phyloP scores from a whole-genome alignment of 306 rosid species.

The Acmispon strigosus region DNA sequence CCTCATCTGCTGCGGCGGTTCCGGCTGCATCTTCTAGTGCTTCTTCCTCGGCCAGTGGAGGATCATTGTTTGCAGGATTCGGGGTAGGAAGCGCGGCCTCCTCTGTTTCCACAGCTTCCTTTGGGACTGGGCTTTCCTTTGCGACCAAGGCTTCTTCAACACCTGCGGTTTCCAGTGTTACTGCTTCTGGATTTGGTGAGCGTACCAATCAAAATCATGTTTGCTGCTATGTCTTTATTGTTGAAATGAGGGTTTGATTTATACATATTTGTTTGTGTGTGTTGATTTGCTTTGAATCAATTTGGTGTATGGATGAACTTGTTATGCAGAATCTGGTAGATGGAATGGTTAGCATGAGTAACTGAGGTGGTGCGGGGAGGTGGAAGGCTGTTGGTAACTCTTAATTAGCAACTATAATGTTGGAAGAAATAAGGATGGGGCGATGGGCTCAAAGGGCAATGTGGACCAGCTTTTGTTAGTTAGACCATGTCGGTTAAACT shows the following conservation, averaged over 20 bases:
- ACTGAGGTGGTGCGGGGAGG: background rate
- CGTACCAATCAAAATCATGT: background rate
- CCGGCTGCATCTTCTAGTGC: slow-evolving; percentile 28
- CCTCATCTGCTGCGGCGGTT: background rate
- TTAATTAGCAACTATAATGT: background rate
- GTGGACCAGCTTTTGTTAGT: background rate
- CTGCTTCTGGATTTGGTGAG: slow-evolving; percentile 49
- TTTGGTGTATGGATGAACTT: background rate
- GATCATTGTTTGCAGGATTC: slow-evolving; percentile 38
- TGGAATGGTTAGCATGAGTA: background rate
- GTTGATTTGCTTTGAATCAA: background rate
- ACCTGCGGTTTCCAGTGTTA: slow-evolving; percentile 33
- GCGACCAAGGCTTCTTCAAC: slow-evolving; percentile 44
- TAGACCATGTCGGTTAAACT: background rate
- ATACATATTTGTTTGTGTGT: background rate
- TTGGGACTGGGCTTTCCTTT: slow-evolving; percentile 45
- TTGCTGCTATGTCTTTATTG: background rate
- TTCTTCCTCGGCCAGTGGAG: slow-evolving; percentile 27
- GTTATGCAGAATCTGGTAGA: background rate
- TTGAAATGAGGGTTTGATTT: background rate
- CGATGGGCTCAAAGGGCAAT: background rate
- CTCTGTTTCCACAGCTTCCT: slow-evolving; percentile 31
- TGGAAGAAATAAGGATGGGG: background rate
- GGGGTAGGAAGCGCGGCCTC: slow-evolving; percentile 15
- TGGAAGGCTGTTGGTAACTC: background rate